Evolutionary conservation across 2,329 filamentous ascomycete species (phyloP).

Genomic region (Verticillium zaregamsianum): DNA sequence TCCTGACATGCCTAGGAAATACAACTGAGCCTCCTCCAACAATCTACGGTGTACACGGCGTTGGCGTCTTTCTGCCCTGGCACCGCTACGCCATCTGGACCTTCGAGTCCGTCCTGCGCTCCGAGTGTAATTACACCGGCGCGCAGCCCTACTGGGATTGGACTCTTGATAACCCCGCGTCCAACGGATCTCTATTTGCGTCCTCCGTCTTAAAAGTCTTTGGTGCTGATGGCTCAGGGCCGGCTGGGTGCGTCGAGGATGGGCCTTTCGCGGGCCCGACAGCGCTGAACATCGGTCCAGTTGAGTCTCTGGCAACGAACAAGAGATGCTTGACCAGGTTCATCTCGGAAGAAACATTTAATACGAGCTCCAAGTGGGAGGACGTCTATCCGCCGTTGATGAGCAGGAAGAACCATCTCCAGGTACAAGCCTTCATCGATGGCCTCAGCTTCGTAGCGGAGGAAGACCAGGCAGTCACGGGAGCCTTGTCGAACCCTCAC

Average conservation of each 20-base stretch:
- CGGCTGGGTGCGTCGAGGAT: neutral
- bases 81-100: conserved; percentile 15
- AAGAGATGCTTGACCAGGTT: neutral
- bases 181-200: neutral
- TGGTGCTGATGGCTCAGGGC: neutral
- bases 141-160: conserved; percentile 15
- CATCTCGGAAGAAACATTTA: neutral
- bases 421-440: neutral
- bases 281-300: neutral
- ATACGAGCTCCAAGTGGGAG: neutral
- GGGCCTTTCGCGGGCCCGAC: neutral
- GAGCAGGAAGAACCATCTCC: neutral
- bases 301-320: neutral
- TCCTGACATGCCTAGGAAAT: neutral
- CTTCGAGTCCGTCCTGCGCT: conserved; percentile 15
- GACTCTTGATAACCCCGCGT: conserved; percentile 4
- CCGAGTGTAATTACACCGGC: conserved; percentile 18
- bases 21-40: neutral
- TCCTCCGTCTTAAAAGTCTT: neutral
- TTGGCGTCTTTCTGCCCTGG: conserved; percentile 16
- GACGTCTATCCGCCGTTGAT: neutral
- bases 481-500: neutral
- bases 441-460: neutral
- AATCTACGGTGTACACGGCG: conserved; percentile 3
- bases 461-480: neutral